Conservation (phyloP, 352 stramenopile species). For the Pythium aquatile region DNA sequence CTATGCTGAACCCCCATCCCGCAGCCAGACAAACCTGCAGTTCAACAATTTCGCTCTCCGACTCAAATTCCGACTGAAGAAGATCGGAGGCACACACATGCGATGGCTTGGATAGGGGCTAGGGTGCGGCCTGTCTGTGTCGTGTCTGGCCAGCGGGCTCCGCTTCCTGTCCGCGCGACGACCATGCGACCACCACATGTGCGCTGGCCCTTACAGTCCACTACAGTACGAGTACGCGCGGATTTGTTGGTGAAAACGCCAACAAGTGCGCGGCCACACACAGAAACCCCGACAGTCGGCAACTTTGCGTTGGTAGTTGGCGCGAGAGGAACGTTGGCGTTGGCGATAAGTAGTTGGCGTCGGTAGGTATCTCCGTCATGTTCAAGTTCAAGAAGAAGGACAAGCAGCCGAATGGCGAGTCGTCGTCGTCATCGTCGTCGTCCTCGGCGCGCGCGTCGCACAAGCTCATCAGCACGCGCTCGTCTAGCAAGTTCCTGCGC, state of each 20-base stretch:
- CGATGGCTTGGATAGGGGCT: neutral
- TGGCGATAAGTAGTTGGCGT: neutral
- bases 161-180: neutral
- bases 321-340: neutral
- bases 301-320: neutral
- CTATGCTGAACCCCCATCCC: neutral
- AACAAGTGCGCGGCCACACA: neutral
- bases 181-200: conserved; percentile 2
- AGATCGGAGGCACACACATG: neutral
- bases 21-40: conserved; percentile 1
- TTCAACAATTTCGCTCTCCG: neutral
- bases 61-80: neutral
- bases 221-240: neutral
- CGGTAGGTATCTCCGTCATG: neutral
- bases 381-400: conserved; percentile 56
- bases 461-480: conserved; percentile 34
- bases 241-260: neutral
- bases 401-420: conserved; percentile 38
- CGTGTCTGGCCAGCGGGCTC: neutral
- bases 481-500: conserved; percentile 28
- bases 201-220: neutral
- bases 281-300: neutral
- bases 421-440: neutral
- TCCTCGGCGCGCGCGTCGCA: conserved; percentile 33
- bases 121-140: neutral